Conservation (phyloP, 805 yeast species). For the Candida alai region DNA sequence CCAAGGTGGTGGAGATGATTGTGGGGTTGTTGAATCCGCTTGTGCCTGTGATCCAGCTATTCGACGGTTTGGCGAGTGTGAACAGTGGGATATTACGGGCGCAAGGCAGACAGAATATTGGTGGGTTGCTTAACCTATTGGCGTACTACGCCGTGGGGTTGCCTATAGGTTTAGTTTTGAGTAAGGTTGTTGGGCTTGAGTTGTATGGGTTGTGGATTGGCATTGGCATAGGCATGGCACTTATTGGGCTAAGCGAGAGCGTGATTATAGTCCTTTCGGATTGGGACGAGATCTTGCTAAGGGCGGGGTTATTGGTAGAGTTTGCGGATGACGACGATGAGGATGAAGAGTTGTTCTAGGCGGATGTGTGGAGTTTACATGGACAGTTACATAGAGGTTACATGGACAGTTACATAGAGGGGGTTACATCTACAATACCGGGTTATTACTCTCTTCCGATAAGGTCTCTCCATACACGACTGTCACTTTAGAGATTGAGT, state of each 20-base stretch:
- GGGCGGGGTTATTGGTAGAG: conserved; percentile 24
- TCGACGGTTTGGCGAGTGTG: conserved; percentile 68
- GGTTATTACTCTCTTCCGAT: no score
- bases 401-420: no score
- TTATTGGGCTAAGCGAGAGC: conserved; percentile 50
- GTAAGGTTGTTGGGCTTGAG: conserved; percentile 40
- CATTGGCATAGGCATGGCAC: conserved; percentile 57
- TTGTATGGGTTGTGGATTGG: conserved; percentile 75
- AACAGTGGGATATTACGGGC: conserved; percentile 74
- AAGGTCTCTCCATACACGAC: no score
- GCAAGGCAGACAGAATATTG: conserved; percentile 70
- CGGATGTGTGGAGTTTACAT: background rate
- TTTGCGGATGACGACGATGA: conserved; percentile 11
- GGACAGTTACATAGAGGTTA: no score
- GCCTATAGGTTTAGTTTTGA: conserved; percentile 61
- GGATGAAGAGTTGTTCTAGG: conserved; percentile 5
- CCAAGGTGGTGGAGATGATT: conserved; percentile 51
- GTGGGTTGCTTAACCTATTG: conserved; percentile 66
- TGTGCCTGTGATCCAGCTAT: conserved; percentile 60
- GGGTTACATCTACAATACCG: no score
- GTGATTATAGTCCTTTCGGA: conserved; percentile 44
- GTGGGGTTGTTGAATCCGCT: conserved; percentile 53
- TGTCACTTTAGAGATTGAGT: no score
- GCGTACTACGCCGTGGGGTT: conserved; percentile 69
- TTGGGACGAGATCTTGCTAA: conserved; percentile 46